Conservation (phyloP, 495 filamentous ascomycete species). For the Penicillium manginii region DNA sequence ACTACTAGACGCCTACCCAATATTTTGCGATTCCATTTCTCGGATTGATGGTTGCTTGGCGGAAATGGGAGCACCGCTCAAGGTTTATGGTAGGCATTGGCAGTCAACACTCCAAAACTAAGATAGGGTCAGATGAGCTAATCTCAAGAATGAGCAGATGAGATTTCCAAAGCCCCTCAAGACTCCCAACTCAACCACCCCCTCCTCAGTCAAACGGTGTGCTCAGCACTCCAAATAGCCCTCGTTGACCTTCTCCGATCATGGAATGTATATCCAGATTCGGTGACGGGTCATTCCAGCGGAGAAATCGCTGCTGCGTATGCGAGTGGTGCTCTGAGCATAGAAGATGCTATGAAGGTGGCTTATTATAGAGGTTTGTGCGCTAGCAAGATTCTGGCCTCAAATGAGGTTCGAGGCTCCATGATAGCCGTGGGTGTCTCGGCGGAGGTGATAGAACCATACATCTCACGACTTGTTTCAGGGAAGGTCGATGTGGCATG, state of each 20-base stretch:
- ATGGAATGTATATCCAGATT: constrained; percentile 31
- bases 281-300: constrained; percentile 62
- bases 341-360: constrained; percentile 40
- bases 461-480: constrained; percentile 9
- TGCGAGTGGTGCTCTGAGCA: constrained; percentile 26
- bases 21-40: constrained; percentile 37
- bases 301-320: constrained; percentile 60
- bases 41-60: constrained; percentile 20
- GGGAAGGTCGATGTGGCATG: constrained; percentile 45
- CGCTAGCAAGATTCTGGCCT: constrained; percentile 19
- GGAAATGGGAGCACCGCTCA: constrained; percentile 29
- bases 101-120: not conserved
- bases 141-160: constrained; percentile 6
- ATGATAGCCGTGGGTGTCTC: constrained; percentile 43
- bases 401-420: constrained; percentile 13
- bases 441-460: constrained; percentile 20
- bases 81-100: constrained; percentile 13
- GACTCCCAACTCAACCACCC: constrained; percentile 20
- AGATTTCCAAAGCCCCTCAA: constrained; percentile 13
- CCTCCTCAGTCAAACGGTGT: constrained; percentile 26
- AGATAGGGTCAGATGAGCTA: not conserved
- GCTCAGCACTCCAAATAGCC: constrained; percentile 36
- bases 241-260: constrained; percentile 36
- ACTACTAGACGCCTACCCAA: constrained; percentile 34
- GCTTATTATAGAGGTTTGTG: constrained; percentile 34